Evolutionary conservation across 495 filamentous ascomycete species (phyloP).

Genomic region (Penicillium psychrofluorescens): DNA sequence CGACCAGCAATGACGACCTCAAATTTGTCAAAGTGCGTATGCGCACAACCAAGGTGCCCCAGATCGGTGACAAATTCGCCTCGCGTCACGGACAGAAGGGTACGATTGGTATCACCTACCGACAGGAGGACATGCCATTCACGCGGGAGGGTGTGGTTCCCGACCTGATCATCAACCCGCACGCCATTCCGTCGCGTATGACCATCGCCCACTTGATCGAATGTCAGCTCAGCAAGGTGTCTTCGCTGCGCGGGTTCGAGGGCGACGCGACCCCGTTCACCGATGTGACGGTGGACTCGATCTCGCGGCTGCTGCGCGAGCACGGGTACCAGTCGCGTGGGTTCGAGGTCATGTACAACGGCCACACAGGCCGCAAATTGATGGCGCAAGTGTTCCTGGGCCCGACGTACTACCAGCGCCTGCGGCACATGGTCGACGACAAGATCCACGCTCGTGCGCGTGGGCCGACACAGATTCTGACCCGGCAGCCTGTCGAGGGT

Average conservation of each 20-base stretch:
- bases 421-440: constrained; percentile 99
- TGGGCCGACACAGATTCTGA: constrained; percentile 95
- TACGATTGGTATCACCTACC: constrained; percentile 96
- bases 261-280: constrained; percentile 98
- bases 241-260: constrained; percentile 81
- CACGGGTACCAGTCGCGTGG: constrained; percentile 94
- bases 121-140: constrained; percentile 98
- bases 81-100: constrained; percentile 99
- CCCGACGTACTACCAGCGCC: constrained; percentile 97
- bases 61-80: constrained; percentile 99
- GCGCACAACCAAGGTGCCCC: constrained; percentile 93
- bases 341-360: constrained; percentile 98
- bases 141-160: constrained; percentile 84
- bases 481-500: constrained; percentile 96
- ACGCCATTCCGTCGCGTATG: constrained; percentile 99
- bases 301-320: constrained; percentile 84
- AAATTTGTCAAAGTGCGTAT: constrained; percentile 96
- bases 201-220: constrained; percentile 99
- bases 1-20: constrained; percentile 76
- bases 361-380: constrained; percentile 89
- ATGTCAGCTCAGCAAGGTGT: constrained; percentile 93
- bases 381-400: constrained; percentile 93
- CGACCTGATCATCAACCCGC: constrained; percentile 97
- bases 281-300: constrained; percentile 88
- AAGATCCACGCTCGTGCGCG: constrained; percentile 98